Conservation (phyloP, 208 protist species). For the Leishmania mexicana region DNA sequence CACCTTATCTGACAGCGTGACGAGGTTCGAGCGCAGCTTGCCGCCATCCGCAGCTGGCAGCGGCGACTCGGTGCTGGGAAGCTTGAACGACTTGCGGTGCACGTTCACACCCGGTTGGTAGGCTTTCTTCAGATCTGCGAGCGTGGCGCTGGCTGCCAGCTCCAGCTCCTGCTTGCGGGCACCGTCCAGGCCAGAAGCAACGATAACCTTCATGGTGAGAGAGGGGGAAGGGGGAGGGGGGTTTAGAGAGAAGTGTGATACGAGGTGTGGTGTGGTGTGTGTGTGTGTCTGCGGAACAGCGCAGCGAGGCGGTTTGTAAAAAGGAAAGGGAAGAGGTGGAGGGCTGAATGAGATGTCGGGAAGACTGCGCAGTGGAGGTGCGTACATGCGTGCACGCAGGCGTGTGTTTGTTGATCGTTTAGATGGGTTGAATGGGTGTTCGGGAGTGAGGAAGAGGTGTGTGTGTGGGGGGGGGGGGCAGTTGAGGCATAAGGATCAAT, state of each 20-base stretch:
- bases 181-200: constrained; percentile 50
- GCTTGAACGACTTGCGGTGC: constrained; percentile 80
- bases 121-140: constrained; percentile 71
- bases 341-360: neutral
- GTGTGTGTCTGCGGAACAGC: neutral
- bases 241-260: neutral
- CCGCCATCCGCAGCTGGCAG: constrained; percentile 36
- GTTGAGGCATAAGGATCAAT: neutral
- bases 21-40: constrained; percentile 42
- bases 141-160: constrained; percentile 57
- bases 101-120: constrained; percentile 61
- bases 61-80: constrained; percentile 31
- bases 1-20: constrained; percentile 50
- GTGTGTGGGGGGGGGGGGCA: neutral
- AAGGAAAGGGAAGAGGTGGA: neutral
- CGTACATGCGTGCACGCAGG: constrained; percentile 5
- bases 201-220: constrained; percentile 71
- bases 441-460: neutral
- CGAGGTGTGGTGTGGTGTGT: neutral
- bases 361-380: neutral
- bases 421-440: neutral
- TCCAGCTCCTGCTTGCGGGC: constrained; percentile 54
- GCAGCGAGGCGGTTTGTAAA: neutral
- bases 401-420: neutral
- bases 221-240: neutral